phyloP scores from a whole-genome alignment of 306 rosid genomes.

The Acacia crassicarpa region DNA sequence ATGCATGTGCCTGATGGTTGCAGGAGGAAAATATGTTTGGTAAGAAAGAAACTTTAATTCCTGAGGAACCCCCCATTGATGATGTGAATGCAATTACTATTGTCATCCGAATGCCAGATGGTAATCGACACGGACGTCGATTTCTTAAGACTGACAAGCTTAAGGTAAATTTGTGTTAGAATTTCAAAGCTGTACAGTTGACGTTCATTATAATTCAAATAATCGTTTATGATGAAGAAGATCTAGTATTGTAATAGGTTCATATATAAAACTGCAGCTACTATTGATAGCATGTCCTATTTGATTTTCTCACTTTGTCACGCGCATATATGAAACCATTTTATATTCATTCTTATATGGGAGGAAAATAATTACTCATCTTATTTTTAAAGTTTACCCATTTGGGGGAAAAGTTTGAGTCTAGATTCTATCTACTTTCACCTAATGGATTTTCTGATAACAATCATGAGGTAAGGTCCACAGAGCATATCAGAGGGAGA shows the following conservation, averaged over 20 bases:
- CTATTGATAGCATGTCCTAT: neutral
- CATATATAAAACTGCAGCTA: neutral
- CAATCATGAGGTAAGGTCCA: neutral
- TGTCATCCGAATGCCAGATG: conserved; percentile 85
- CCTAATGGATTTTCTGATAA: neutral
- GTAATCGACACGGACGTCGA: conserved; percentile 60
- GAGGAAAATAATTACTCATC: neutral
- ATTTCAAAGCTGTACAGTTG: conserved; percentile 5
- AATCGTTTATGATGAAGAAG: neutral
- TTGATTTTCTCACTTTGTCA: neutral
- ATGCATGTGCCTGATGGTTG: conserved; percentile 7
- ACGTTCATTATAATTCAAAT: neutral
- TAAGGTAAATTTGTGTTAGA: conserved; percentile 51
- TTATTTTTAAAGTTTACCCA: neutral
- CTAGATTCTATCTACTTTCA: neutral
- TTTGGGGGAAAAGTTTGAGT: neutral
- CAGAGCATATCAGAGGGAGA: conserved; percentile 1
- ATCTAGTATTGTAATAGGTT: neutral
- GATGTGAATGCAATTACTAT: conserved; percentile 65
- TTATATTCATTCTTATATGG: neutral
- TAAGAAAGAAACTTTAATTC: conserved; percentile 48
- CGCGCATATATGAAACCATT: neutral
- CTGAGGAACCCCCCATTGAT: conserved; percentile 59
- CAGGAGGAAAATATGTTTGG: conserved; percentile 54
- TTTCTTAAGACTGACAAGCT: conserved; percentile 77